Evolutionary conservation across 2,329 filamentous ascomycete species (phyloP).

Genomic region (Diplodia mutila): DNA sequence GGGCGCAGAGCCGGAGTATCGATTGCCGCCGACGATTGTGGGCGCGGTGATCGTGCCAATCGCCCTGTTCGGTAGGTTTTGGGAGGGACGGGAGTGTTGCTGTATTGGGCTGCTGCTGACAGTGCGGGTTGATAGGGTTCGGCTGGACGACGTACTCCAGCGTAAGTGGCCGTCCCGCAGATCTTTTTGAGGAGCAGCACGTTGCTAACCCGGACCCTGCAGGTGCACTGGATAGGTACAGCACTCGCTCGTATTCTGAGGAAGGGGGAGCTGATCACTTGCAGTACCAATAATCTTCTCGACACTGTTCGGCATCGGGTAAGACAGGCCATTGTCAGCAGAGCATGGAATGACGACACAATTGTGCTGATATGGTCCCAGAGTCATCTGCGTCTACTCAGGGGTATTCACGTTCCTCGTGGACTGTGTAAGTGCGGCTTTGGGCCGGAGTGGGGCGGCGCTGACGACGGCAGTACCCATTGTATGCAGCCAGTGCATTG

Average conservation of each 20-base stretch:
- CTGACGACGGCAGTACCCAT: constrained; percentile 46
- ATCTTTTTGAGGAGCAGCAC: constrained; percentile 35
- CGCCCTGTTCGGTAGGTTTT: constrained; percentile 71
- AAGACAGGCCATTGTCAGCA: constrained; percentile 29
- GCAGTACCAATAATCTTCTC: constrained; percentile 56
- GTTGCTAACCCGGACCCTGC: constrained; percentile 39
- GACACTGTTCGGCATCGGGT: constrained; percentile 52
- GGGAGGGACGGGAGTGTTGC: background rate
- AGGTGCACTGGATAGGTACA: constrained; percentile 57
- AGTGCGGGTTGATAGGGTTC: constrained; percentile 57
- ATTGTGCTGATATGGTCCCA: constrained; percentile 41
- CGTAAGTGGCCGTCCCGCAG: constrained; percentile 67
- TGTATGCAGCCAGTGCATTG: constrained; percentile 55
- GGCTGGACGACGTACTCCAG: constrained; percentile 78
- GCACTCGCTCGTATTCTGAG: constrained; percentile 33
- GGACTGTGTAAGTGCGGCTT: constrained; percentile 52
- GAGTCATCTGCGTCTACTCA: constrained; percentile 76
- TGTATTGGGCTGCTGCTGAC: constrained; percentile 34
- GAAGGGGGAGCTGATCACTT: constrained; percentile 37
- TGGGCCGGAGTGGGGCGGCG: constrained; percentile 29
- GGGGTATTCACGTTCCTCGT: constrained; percentile 90
- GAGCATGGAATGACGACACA: constrained; percentile 18
- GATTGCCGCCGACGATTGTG: constrained; percentile 68
- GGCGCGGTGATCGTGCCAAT: constrained; percentile 79
- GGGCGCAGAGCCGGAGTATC: constrained; percentile 81